Conservation (phyloP, 805 yeast species). For the Komagataella mondaviorum region DNA sequence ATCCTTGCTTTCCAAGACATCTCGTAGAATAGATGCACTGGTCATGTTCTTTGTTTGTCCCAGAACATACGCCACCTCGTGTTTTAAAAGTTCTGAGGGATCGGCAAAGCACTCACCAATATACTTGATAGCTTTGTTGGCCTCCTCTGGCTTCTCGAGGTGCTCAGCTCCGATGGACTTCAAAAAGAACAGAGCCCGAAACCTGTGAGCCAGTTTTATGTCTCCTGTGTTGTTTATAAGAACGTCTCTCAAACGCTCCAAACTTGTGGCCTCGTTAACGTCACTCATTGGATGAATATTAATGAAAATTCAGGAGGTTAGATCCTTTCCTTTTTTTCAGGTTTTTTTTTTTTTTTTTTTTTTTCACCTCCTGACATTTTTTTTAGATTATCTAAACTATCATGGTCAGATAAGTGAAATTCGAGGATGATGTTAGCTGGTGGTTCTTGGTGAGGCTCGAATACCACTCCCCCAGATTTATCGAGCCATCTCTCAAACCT, state of each 20-base stretch:
- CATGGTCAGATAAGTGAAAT: not conserved
- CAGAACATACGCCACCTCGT: constrained; percentile 92
- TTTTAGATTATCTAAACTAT: not conserved
- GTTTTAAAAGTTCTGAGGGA: constrained; percentile 82
- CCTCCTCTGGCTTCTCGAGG: constrained; percentile 32
- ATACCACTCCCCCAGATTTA: not conserved
- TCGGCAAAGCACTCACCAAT: constrained; percentile 77
- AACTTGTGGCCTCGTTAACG: constrained; percentile 15
- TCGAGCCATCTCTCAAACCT: not conserved
- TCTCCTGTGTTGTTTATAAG: constrained; percentile 53
- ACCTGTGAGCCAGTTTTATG: constrained; percentile 70
- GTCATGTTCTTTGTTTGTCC: constrained; percentile 85
- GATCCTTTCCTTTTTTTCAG: not conserved
- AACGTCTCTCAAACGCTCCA: constrained; percentile 65
- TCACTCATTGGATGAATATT: constrained; percentile 3
- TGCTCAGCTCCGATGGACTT: constrained; percentile 79
- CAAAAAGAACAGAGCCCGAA: constrained; percentile 86
- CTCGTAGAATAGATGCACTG: constrained; percentile 65
- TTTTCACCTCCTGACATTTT: not conserved
- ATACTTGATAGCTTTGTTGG: constrained; percentile 60
- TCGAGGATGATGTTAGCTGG: not conserved
- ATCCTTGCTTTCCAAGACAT: constrained; percentile 45
- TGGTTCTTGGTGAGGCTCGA: not conserved
- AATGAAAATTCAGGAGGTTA: not conserved
- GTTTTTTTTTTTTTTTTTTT: not conserved